These are phyloP conservation scores for Polysphondylium violaceum DNA, from an alignment of 78 protist species.

Conservation along the genomic window DNA sequence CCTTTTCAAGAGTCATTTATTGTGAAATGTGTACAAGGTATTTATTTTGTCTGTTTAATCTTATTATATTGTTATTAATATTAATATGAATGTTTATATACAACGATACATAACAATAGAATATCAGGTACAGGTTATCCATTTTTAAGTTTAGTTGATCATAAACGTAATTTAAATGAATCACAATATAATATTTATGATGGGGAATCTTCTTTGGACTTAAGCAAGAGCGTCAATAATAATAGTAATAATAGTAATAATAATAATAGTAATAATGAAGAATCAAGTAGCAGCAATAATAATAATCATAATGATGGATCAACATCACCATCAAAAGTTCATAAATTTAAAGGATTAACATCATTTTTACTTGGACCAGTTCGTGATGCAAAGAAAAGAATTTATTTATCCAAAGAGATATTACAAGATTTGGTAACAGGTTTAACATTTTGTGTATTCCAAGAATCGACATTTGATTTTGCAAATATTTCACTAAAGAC, in stretches of 20 bases:
- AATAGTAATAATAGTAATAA: background rate
- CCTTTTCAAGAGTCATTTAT: slow-evolving; percentile 44
- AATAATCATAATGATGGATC: slow-evolving; percentile 13
- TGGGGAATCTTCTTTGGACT: background rate
- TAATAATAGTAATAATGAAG: background rate
- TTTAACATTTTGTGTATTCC: slow-evolving; percentile 66
- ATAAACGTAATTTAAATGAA: background rate
- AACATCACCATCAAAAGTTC: background rate
- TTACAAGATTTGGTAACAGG: slow-evolving; percentile 39
- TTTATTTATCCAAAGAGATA: slow-evolving; percentile 27
- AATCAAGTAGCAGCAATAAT: background rate
- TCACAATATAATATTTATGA: background rate
- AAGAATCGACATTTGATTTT: slow-evolving; percentile 43
- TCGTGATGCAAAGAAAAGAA: slow-evolving; percentile 17
- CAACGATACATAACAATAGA: too few species aligned
- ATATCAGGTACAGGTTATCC: slow-evolving; percentile 32
- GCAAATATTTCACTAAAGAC: slow-evolving; percentile 27
- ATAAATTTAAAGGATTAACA: too few species aligned
- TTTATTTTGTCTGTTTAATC: background rate
- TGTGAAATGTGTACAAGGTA: slow-evolving; percentile 64
- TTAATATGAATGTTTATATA: background rate
- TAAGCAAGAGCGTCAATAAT: background rate
- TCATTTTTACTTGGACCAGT: background rate
- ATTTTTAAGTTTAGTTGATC: background rate
- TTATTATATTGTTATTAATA: background rate